Conservation (phyloP, 1,284 basidiomycete species). For the Pyrrhoderma lamaoense region DNA sequence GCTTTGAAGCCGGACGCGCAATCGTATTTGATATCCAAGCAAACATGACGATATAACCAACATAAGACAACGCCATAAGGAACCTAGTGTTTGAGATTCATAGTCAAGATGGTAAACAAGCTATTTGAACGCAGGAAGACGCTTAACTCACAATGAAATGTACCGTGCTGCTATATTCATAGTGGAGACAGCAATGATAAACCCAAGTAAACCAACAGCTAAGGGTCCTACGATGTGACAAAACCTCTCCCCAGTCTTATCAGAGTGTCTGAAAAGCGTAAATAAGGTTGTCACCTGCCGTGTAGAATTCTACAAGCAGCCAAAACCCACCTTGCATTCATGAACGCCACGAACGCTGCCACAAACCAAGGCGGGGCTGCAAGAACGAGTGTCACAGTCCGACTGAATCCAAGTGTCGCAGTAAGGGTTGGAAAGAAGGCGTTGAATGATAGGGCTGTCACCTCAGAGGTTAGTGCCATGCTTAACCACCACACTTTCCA, state of each 20-base stretch:
- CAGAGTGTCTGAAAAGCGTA: conserved; percentile 26
- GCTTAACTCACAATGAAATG: conserved; percentile 29
- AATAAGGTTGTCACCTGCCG: background rate
- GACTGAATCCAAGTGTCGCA: conserved; percentile 23
- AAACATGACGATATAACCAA: conserved; percentile 30
- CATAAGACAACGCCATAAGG: conserved; percentile 30
- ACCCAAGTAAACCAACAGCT: conserved; percentile 31
- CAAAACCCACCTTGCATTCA: conserved; percentile 10
- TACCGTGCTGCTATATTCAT: conserved; percentile 34
- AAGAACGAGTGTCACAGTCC: conserved; percentile 23
- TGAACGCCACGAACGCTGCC: conserved; percentile 17
- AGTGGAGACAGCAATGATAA: conserved; percentile 38
- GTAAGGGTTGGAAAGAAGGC: conserved; percentile 30
- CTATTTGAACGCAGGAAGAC: too few relatives aligned
- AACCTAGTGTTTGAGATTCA: conserved; percentile 21
- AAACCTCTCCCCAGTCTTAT: conserved; percentile 33
- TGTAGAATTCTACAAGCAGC: background rate
- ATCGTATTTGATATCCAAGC: conserved; percentile 33
- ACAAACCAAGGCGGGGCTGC: conserved; percentile 23
- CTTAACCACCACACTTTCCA: conserved; percentile 33
- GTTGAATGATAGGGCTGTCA: conserved; percentile 26
- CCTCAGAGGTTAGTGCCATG: conserved; percentile 19
- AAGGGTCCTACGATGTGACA: conserved; percentile 34
- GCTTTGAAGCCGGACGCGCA: conserved; percentile 33
- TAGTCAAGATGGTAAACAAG: background rate